Conservation (phyloP, 495 filamentous ascomycete genomes). For the Xylaria palmicola region DNA sequence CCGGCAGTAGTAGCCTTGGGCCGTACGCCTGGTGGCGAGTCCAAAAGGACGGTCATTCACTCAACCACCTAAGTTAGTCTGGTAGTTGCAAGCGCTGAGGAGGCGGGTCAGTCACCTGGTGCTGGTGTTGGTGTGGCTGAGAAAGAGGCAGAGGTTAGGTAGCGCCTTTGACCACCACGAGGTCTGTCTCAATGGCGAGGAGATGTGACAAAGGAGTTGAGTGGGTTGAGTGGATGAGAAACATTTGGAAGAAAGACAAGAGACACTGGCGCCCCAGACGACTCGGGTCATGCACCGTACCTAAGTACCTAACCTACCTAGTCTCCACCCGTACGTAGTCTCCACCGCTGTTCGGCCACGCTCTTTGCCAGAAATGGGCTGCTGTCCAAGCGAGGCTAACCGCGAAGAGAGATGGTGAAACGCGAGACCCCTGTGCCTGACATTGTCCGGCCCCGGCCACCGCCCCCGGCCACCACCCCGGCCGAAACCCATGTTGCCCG, state of each 20-base stretch:
- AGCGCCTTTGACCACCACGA: neutral
- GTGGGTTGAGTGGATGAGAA: neutral
- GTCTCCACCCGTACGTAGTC: no score
- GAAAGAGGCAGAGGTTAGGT: neutral
- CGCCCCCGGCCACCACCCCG: no score
- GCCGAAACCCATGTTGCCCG: no score
- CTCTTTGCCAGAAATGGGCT: neutral
- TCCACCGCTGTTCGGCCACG: neutral
- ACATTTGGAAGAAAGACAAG: neutral
- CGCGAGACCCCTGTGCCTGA: neutral
- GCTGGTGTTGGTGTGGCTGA: neutral
- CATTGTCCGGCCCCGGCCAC: neutral
- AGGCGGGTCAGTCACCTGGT: neutral
- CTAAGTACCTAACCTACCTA: neutral
- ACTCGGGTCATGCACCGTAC: neutral
- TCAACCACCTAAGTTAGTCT: neutral
- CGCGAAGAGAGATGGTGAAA: conserved; percentile 9
- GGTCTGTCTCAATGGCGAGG: neutral
- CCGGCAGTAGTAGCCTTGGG: neutral
- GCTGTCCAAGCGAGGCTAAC: neutral
- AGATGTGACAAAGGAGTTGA: neutral
- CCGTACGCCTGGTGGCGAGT: neutral
- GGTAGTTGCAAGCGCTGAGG: neutral
- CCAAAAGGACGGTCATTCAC: neutral
- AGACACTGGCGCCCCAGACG: neutral